Conservation (phyloP, 148 eudicot species). For the Pouteria glomerata region DNA sequence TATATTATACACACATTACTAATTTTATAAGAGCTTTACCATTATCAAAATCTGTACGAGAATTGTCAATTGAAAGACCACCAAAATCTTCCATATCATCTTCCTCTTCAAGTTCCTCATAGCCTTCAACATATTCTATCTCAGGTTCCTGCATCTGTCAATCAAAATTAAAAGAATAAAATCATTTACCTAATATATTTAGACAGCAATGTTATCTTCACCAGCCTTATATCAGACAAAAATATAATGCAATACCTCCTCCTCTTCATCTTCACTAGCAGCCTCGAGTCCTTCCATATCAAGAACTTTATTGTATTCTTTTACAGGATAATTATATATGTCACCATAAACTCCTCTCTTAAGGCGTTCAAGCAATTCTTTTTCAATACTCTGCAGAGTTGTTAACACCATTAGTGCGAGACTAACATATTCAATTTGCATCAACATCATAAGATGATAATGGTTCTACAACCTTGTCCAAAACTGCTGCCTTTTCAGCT, state of each 20-base stretch:
- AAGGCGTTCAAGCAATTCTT: constrained; percentile 81
- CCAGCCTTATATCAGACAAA: neutral
- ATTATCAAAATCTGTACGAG: constrained; percentile 27
- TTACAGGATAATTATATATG: constrained; percentile 49
- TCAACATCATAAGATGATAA: neutral
- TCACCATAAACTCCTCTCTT: constrained; percentile 59
- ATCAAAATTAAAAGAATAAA: neutral
- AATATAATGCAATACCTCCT: constrained; percentile 26
- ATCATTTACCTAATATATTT: neutral
- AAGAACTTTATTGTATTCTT: constrained; percentile 39
- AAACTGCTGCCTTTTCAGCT: constrained; percentile 76
- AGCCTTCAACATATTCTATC: constrained; percentile 77
- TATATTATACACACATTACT: neutral
- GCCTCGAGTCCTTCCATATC: constrained; percentile 21
- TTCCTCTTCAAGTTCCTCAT: constrained; percentile 68
- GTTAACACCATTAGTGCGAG: constrained; percentile 2
- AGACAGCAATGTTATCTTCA: neutral
- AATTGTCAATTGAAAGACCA: constrained; percentile 25
- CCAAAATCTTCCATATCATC: constrained; percentile 87
- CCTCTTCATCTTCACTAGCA: constrained; percentile 52
- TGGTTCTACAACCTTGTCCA: constrained; percentile 49
- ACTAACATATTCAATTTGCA: neutral
- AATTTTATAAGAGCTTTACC: neutral
- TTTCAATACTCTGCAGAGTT: constrained; percentile 68
- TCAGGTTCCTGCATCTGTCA: constrained; percentile 40